A percentile compares a stretch with the other conserved stretches of the same genome.
phyloP scores from a whole-genome alignment of 345 rosid species.

The Salix arbutifolia region DNA sequence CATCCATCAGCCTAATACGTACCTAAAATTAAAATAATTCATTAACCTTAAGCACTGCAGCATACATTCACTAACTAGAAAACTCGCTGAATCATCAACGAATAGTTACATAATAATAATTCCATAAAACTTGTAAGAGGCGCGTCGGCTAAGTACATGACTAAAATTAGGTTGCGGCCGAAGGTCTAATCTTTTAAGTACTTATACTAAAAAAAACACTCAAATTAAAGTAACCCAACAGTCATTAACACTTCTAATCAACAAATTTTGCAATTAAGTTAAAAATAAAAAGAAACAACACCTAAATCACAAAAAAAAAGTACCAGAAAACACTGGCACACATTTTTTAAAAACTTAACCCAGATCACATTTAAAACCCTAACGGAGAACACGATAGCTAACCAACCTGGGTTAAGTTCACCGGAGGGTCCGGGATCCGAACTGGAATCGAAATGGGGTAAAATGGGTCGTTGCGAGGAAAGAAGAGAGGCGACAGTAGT shows the following conservation, averaged over 20 bases:
- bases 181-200: neutral
- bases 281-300: neutral
- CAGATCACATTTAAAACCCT: constrained; percentile 19
- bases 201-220: neutral
- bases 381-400: neutral
- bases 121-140: neutral
- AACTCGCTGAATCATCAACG: neutral
- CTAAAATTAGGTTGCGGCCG: neutral
- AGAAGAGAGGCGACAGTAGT: constrained; percentile 44
- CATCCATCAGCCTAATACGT: neutral
- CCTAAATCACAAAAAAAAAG: neutral
- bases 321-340: neutral
- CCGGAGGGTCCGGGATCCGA: constrained; percentile 39
- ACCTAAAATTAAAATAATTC: neutral
- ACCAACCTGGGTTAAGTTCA: constrained; percentile 33
- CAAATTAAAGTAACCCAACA: neutral
- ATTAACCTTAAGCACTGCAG: neutral
- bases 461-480: constrained; percentile 38
- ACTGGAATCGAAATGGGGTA: constrained; percentile 17
- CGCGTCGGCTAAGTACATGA: neutral
- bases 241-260: neutral
- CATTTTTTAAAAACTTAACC: too few species aligned
- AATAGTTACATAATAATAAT: neutral
- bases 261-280: neutral
- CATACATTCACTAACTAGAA: neutral